Evolutionary conservation across 805 yeast genomes (phyloP), one percentile per base, ranked within the genome.

Genomic region (Metschnikowia rubicola): DNA sequence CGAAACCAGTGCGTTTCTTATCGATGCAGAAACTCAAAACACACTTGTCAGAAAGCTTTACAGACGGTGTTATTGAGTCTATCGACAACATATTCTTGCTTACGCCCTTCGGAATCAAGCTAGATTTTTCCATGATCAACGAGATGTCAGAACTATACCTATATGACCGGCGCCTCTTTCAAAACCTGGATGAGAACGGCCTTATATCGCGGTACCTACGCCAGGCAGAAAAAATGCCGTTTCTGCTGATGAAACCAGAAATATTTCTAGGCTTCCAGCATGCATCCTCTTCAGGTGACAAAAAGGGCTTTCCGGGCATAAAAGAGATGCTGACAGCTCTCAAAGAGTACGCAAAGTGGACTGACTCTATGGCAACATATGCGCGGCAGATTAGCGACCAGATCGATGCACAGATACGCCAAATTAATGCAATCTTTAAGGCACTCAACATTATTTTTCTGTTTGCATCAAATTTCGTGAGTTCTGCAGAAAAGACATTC

Each of bases 101-200:
- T 34, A 75, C 89, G 2, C 80, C 89, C 1, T 82, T 77, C 60
- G 91, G 91, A 0, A 73, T 79, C 39, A 80, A 78, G 55, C 67
- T 86, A 52, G 81, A 78, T 60, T 77, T 69, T 60, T 73, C 71
- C 57, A 73, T 71, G 73, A 70, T 73, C 38, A 68, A 78, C 53
- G 83, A 79, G 48, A 61, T 76, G 30, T 69, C 67, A 43, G 86
- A 82, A 48, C 68, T 84, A 3, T 84, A 76, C 60, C 81, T 79
- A 1, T 85, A 74, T 63, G 89, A 86, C 61, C 78, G 84, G 60
- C 72, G 81, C 39, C 64, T 80, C 39, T 84, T 85, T 53, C 54
- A 45, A 15, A 65, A 74, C 4, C 52, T 56, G 10, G 54, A 52
- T 7, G 41, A 45, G 10, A 48, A 46, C 10, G 35, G 48, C 1